phyloP scores from a whole-genome alignment of 2,329 filamentous ascomycete genomes.

The Xylaria sp. region DNA sequence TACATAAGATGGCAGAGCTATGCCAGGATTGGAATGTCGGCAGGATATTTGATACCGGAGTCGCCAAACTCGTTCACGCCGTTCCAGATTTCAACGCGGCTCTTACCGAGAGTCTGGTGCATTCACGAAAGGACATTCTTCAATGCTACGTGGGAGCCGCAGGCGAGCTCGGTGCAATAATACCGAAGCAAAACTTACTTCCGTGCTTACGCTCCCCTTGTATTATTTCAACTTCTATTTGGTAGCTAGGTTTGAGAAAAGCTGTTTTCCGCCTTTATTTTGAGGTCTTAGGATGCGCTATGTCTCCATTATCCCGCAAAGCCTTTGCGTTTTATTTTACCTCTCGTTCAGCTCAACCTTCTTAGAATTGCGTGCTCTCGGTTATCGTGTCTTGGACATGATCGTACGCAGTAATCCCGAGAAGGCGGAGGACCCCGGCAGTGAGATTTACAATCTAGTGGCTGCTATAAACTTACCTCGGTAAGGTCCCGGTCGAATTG shows the following conservation, averaged over 20 bases:
- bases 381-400: background rate
- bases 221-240: background rate
- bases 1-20: background rate
- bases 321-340: background rate
- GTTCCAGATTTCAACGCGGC: constrained; percentile 4
- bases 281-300: background rate
- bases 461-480: constrained; percentile 9
- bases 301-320: background rate
- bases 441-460: background rate
- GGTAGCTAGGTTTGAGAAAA: too few species aligned
- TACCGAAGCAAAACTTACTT: background rate
- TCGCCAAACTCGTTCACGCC: background rate
- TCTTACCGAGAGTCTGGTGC: background rate
- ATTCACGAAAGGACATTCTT: background rate
- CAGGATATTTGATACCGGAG: background rate
- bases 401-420: constrained; percentile 2
- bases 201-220: background rate
- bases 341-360: background rate
- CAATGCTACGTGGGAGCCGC: background rate
- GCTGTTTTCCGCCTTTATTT: background rate
- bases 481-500: constrained; percentile 2
- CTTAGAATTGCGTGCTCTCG: background rate
- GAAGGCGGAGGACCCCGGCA: constrained; percentile 12
- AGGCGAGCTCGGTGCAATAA: background rate
- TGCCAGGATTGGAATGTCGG: constrained; percentile 4